Evolutionary conservation across 805 yeast genomes (phyloP).

Genomic region (Hanseniaspora pseudoguilliermondii): DNA sequence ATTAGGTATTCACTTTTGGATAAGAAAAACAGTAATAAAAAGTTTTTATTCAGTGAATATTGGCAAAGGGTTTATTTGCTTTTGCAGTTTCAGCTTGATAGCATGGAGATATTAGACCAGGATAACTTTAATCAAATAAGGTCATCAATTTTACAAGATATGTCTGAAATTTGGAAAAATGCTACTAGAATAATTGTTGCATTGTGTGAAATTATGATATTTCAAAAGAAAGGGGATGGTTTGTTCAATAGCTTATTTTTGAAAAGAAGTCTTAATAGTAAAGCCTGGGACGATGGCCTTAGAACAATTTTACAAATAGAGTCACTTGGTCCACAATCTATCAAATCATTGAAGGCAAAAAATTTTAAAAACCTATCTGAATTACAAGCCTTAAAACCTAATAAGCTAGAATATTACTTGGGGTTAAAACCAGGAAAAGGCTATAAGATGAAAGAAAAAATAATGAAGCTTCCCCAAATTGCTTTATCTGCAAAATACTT

Average conservation of each 20-base stretch:
- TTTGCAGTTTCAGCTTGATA: conserved; percentile 41
- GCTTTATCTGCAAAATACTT: conserved; percentile 14
- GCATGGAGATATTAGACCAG: conserved; percentile 35
- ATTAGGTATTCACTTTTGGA: conserved; percentile 29
- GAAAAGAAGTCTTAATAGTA: conserved; percentile 31
- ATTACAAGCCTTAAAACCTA: conserved; percentile 22
- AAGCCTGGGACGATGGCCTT: conserved; percentile 40
- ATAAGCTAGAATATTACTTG: conserved; percentile 32
- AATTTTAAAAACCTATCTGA: conserved; percentile 28
- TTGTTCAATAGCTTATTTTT: conserved; percentile 30
- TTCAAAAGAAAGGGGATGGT: conserved; percentile 33
- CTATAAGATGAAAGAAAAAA: conserved; percentile 27
- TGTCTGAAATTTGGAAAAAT: conserved; percentile 32
- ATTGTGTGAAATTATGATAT: conserved; percentile 33
- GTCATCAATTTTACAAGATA: conserved; percentile 34
- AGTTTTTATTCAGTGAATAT: conserved; percentile 19
- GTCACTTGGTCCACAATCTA: conserved; percentile 33
- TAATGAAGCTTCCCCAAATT: conserved; percentile 30
- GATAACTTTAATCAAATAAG: conserved; percentile 31
- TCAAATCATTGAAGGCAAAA: conserved; percentile 29
- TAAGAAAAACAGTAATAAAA: conserved; percentile 19
- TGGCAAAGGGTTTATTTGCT: conserved; percentile 32
- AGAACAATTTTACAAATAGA: conserved; percentile 37
- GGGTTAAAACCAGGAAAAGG: conserved; percentile 34
- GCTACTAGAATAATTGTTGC: conserved; percentile 34